These are phyloP conservation scores for Aethionema arabicum DNA, from an alignment of 345 rosid species.

Conservation along the genomic window DNA sequence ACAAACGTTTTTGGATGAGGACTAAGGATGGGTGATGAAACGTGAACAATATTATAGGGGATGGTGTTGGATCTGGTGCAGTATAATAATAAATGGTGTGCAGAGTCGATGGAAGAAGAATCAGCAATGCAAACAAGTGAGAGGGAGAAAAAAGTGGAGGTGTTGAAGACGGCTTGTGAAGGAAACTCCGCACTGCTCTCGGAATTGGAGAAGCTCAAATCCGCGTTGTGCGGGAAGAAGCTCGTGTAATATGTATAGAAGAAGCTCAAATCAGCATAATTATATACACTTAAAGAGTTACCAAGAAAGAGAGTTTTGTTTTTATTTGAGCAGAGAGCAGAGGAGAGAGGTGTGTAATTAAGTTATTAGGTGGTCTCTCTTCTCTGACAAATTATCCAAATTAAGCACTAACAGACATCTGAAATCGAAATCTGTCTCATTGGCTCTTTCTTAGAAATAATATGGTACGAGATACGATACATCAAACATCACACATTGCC, in stretches of 20 bases:
- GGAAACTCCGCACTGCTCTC: conserved; percentile 55
- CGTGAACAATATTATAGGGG: conserved; percentile 45
- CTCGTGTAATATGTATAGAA: background rate
- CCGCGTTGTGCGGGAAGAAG: background rate
- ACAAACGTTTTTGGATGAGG: background rate
- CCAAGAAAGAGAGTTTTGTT: too few species aligned
- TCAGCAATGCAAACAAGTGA: conserved; percentile 1
- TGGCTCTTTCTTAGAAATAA: too few species aligned
- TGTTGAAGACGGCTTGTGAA: conserved; percentile 62
- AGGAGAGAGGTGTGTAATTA: too few species aligned
- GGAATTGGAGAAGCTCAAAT: conserved; percentile 58
- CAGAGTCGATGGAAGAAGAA: conserved; percentile 35
- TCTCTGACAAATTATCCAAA: too few species aligned
- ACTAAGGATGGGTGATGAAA: conserved; percentile 1
- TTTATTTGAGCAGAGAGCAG: too few species aligned
- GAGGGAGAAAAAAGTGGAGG: conserved; percentile 42
- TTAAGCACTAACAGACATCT: too few species aligned
- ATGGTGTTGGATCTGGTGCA: conserved; percentile 62
- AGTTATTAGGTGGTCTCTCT: too few species aligned
- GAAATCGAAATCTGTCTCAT: too few species aligned
- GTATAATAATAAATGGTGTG: conserved; percentile 38
- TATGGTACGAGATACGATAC: too few species aligned
- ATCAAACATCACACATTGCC: too few species aligned
- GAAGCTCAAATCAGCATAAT: background rate
- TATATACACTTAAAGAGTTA: background rate